These are phyloP conservation scores for Stygiomarasmius scandens DNA, from an alignment of 1,284 basidiomycete genomes.

Conservation along the genomic window DNA sequence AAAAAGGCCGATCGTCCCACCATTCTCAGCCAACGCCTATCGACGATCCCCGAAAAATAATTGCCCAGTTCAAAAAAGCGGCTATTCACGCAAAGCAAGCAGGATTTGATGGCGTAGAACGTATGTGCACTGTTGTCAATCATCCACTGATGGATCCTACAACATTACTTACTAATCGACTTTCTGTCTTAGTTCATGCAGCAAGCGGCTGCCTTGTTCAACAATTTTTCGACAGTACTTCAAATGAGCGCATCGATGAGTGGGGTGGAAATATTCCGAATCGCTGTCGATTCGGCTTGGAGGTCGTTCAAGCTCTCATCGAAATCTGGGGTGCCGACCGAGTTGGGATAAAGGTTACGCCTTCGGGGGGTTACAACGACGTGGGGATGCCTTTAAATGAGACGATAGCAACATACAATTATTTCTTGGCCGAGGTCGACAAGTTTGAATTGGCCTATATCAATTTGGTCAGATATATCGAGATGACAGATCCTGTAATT, in stretches of 20 bases:
- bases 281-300: conserved; percentile 55
- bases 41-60: conserved; percentile 41
- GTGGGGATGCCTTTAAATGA: conserved; percentile 42
- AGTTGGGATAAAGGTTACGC: conserved; percentile 54
- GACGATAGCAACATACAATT: conserved; percentile 26
- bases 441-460: conserved; percentile 25
- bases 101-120: conserved; percentile 69
- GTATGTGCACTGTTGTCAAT: conserved; percentile 25
- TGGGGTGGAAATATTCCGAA: conserved; percentile 65
- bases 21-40: conserved; percentile 41
- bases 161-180: background rate
- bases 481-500: conserved; percentile 35
- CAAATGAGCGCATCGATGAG: conserved; percentile 60
- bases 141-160: too few relatives aligned
- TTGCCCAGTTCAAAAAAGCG: conserved; percentile 51
- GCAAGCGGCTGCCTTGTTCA: conserved; percentile 46
- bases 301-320: conserved; percentile 48
- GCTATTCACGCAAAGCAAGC: conserved; percentile 59
- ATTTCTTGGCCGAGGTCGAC: conserved; percentile 25
- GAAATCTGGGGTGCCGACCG: conserved; percentile 54
- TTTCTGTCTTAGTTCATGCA: conserved; percentile 38
- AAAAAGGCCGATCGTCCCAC: conserved; percentile 32
- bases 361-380: conserved; percentile 51
- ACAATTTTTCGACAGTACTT: conserved; percentile 57
- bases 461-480: conserved; percentile 7